Evolutionary conservation across 2,329 filamentous ascomycete genomes (phyloP).

Genomic region (Dendrostoma leiphaemia): DNA sequence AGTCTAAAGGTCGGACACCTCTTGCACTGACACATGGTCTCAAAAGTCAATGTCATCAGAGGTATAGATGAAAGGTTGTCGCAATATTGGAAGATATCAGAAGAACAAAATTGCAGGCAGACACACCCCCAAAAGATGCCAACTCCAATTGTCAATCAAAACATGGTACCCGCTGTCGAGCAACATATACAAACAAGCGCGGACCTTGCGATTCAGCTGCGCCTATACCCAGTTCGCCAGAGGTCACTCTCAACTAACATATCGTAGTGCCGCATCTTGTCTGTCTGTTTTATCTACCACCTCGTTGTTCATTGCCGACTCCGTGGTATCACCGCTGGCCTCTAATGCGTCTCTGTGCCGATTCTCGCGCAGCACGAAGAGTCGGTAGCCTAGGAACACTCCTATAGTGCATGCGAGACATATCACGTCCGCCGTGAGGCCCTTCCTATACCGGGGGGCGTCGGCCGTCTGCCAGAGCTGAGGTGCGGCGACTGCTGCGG

Average conservation of each 20-base stretch:
- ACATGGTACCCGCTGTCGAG: too few relatives aligned
- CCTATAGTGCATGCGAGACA: not conserved
- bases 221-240: too few relatives aligned
- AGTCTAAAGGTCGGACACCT: too few relatives aligned
- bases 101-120: too few relatives aligned
- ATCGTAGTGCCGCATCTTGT: not conserved
- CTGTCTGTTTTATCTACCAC: not conserved
- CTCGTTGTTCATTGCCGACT: not conserved
- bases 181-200: too few relatives aligned
- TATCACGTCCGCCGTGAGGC: conserved; percentile 11
- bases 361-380: not conserved
- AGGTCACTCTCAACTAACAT: not conserved
- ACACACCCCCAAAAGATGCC: too few relatives aligned
- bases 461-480: conserved; percentile 24
- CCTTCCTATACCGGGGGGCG: conserved; percentile 23
- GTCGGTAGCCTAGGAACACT: not conserved
- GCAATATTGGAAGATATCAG: too few relatives aligned
- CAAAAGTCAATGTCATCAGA: too few relatives aligned
- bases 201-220: too few relatives aligned
- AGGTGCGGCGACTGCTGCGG: conserved; percentile 25
- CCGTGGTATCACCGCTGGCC: not conserved
- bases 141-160: too few relatives aligned
- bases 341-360: not conserved
- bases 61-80: too few relatives aligned
- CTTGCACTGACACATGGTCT: too few relatives aligned